These are phyloP conservation scores for Penicillium corylophilum DNA, from an alignment of 2,329 filamentous ascomycete species.

Conservation along the genomic window DNA sequence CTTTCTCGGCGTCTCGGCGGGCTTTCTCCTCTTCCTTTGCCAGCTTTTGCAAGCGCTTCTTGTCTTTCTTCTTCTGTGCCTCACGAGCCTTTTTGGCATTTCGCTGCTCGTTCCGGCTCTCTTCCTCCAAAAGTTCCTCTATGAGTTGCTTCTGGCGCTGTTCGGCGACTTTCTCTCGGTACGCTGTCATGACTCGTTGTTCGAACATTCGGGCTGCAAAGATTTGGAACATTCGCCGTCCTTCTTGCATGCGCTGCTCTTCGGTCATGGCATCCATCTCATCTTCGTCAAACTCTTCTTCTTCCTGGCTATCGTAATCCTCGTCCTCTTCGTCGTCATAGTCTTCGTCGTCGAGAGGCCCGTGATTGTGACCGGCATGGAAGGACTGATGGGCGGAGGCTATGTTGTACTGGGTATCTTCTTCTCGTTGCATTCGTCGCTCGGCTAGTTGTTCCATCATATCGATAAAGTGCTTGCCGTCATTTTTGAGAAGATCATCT, in stretches of 20 bases:
- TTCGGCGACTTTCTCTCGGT: slow-evolving; percentile 91
- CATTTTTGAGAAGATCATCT: slow-evolving; percentile 97
- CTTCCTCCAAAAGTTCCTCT: slow-evolving; percentile 87
- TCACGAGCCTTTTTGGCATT: slow-evolving; percentile 93
- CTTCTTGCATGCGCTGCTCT: slow-evolving; percentile 98
- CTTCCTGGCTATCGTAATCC: slow-evolving; percentile 61
- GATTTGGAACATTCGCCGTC: slow-evolving; percentile 97
- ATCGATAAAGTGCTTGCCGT: slow-evolving; percentile 99
- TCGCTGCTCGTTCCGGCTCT: slow-evolving; percentile 69
- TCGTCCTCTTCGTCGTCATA: slow-evolving; percentile 74
- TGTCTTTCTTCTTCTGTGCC: slow-evolving; percentile 93
- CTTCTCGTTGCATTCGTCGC: slow-evolving; percentile 93
- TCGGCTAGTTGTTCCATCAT: slow-evolving; percentile 99
- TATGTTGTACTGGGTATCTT: slow-evolving; percentile 73
- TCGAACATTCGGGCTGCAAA: slow-evolving; percentile 99
- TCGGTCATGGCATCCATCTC: slow-evolving; percentile 89
- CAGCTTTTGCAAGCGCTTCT: slow-evolving; percentile 84
- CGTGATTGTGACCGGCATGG: slow-evolving; percentile 72
- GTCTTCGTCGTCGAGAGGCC: slow-evolving; percentile 72
- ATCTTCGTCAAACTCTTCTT: slow-evolving; percentile 65
- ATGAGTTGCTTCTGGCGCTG: slow-evolving; percentile 89
- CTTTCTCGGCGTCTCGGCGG: slow-evolving; percentile 81
- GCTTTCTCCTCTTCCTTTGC: slow-evolving; percentile 88
- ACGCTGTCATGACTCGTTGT: slow-evolving; percentile 93
- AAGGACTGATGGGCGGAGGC: slow-evolving; percentile 57